Conservation (phyloP, 805 yeast genomes). For the Monosporozyma solicola region DNA sequence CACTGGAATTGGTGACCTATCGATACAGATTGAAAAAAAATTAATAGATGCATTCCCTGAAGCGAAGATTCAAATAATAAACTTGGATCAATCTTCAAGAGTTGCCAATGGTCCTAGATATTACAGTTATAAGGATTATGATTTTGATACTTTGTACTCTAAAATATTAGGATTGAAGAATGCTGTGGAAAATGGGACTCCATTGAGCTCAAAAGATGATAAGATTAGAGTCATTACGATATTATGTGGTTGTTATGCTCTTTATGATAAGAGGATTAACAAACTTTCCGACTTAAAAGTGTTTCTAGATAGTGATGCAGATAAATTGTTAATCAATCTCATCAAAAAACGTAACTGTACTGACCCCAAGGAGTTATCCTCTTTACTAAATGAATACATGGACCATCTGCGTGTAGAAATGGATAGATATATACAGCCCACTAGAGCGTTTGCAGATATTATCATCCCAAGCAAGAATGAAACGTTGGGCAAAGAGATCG, state of each 20-base stretch:
- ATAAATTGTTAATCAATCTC: constrained; percentile 75
- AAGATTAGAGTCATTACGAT: constrained; percentile 30
- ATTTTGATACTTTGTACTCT: constrained; percentile 25
- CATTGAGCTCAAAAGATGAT: constrained; percentile 4
- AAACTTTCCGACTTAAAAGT: constrained; percentile 54
- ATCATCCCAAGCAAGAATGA: constrained; percentile 27
- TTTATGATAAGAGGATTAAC: constrained; percentile 52
- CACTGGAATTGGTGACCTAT: constrained; percentile 26
- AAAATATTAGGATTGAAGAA: constrained; percentile 7
- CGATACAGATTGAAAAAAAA: constrained; percentile 32
- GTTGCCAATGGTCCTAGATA: constrained; percentile 9
- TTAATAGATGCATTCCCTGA: constrained; percentile 17
- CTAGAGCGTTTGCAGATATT: constrained; percentile 24
- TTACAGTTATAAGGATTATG: constrained; percentile 24
- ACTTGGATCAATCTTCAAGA: constrained; percentile 31
- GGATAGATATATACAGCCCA: constrained; percentile 25
- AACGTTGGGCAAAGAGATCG: constrained; percentile 20
- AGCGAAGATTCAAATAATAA: constrained; percentile 30
- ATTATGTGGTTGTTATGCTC: constrained; percentile 73
- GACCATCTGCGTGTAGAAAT: constrained; percentile 25
- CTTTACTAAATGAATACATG: constrained; percentile 22
- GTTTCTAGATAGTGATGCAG: constrained; percentile 78
- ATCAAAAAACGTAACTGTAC: constrained; percentile 29
- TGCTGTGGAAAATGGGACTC: constrained; percentile 3
- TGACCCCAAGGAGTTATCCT: constrained; percentile 13